Percentiles rank a stretch among this genome's conserved stretches.
Conservation (phyloP, 306 rosid genomes). For the Nissolia schottii region DNA sequence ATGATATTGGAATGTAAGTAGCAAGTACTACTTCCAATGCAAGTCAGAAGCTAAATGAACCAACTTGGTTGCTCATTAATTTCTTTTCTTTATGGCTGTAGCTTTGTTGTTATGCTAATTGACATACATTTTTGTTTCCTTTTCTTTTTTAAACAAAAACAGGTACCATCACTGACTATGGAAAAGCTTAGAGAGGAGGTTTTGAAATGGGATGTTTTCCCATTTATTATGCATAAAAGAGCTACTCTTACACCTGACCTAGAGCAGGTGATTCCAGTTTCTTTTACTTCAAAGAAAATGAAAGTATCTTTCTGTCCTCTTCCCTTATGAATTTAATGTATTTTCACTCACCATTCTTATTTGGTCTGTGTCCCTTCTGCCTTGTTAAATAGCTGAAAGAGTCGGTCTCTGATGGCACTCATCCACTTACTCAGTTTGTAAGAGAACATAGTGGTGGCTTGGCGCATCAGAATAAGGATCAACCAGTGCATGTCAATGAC, state of each 20-base stretch:
- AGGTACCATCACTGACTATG: constrained; percentile 45
- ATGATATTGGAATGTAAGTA: background rate
- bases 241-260: constrained; percentile 49
- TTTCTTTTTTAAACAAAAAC: background rate
- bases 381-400: constrained; percentile 57
- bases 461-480: constrained; percentile 14
- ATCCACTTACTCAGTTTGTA: constrained; percentile 47
- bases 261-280: constrained; percentile 44
- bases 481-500: constrained; percentile 8
- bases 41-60: background rate
- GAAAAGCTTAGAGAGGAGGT: constrained; percentile 31
- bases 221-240: constrained; percentile 50
- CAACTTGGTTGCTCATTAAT: background rate
- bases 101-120: constrained; percentile 2
- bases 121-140: background rate
- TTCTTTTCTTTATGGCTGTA: background rate
- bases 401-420: constrained; percentile 53
- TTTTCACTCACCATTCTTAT: constrained; percentile 15
- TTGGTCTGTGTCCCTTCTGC: constrained; percentile 13
- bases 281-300: background rate
- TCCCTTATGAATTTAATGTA: background rate
- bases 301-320: background rate
- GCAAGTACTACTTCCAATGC: background rate
- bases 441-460: constrained; percentile 53
- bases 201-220: constrained; percentile 41